Evolutionary conservation across 352 stramenopile genomes (phyloP).

Genomic region (Aphanomyces euteiches): DNA sequence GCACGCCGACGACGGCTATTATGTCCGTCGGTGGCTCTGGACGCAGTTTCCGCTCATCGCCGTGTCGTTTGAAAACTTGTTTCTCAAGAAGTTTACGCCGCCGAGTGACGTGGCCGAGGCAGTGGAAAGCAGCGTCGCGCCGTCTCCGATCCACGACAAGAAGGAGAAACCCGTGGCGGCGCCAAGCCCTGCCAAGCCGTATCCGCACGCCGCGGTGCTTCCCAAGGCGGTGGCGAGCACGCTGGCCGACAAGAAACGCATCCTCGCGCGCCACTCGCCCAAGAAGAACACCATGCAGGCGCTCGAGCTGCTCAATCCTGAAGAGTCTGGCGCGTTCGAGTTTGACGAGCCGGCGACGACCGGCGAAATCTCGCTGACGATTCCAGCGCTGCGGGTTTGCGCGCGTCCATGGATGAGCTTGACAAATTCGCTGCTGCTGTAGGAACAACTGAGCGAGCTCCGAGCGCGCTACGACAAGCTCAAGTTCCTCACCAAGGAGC

Average conservation of each 20-base stretch:
- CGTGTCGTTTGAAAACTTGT: slow-evolving; percentile 64
- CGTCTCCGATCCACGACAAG: too few species aligned
- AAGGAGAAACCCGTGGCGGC: background rate
- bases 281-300: slow-evolving; percentile 25
- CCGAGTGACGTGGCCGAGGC: background rate
- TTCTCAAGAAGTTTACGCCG: slow-evolving; percentile 38
- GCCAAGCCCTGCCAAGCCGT: background rate
- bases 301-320: slow-evolving; percentile 27
- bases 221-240: background rate
- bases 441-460: slow-evolving; percentile 63
- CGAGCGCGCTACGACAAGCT: slow-evolving; percentile 70
- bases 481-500: slow-evolving; percentile 60
- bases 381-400: slow-evolving; percentile 57
- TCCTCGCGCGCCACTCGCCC: slow-evolving; percentile 28
- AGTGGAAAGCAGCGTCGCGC: background rate
- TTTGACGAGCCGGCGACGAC: slow-evolving; percentile 54
- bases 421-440: background rate
- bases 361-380: slow-evolving; percentile 49
- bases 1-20: slow-evolving; percentile 56
- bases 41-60: slow-evolving; percentile 82
- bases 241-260: slow-evolving; percentile 14
- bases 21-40: slow-evolving; percentile 77
- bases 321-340: slow-evolving; percentile 54
- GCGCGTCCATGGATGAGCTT: background rate
- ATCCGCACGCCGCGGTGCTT: background rate